Conservation (phyloP, 495 filamentous ascomycete genomes). For the Cercophora scortea region DNA sequence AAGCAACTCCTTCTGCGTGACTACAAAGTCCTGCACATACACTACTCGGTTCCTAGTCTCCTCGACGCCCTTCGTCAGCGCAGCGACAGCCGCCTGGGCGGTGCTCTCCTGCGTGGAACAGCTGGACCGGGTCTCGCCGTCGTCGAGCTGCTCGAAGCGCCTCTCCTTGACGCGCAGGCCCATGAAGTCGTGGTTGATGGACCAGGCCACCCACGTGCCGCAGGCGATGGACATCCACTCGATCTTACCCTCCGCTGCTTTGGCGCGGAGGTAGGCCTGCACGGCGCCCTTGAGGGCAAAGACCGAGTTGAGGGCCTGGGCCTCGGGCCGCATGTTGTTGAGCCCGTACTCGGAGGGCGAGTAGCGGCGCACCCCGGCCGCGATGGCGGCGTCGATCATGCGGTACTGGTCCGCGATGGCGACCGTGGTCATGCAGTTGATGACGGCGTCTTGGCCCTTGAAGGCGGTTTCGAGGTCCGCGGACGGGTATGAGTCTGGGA, state of each 20-base stretch:
- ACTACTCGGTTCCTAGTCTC: conserved; percentile 34
- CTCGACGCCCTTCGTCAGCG: conserved; percentile 23
- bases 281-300: conserved; percentile 36
- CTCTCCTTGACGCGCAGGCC: conserved; percentile 24
- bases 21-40: conserved; percentile 29
- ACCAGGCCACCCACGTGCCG: conserved; percentile 38
- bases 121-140: conserved; percentile 33
- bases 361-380: conserved; percentile 39
- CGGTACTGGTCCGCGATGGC: conserved; percentile 27
- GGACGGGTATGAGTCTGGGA: conserved; percentile 17
- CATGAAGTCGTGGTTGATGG: conserved; percentile 25
- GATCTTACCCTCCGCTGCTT: conserved; percentile 22
- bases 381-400: conserved; percentile 45
- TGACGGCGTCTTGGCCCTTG: conserved; percentile 15
- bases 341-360: conserved; percentile 64
- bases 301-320: conserved; percentile 25
- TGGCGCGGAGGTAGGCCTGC: conserved; percentile 30
- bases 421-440: conserved; percentile 23
- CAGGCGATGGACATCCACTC: conserved; percentile 31
- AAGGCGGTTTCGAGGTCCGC: conserved; percentile 16
- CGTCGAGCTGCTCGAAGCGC: conserved; percentile 29
- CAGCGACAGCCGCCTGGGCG: conserved; percentile 24
- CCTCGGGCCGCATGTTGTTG: conserved; percentile 45
- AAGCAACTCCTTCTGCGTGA: conserved; percentile 34
- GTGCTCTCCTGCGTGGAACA: conserved; percentile 32